Conservation (phyloP, 208 protist species). For the Tritrichomonas musculus region DNA sequence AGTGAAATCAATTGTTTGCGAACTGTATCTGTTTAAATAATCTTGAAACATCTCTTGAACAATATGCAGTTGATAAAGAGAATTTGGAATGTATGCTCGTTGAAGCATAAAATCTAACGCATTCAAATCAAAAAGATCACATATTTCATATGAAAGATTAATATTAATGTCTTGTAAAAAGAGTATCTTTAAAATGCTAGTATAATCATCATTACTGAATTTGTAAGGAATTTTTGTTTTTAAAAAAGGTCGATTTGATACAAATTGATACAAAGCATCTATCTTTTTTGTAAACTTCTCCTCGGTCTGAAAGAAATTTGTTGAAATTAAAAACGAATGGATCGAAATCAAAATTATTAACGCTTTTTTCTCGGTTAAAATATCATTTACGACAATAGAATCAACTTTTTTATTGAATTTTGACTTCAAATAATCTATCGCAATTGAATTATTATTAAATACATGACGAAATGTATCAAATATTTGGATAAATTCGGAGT, state of each 20-base stretch:
- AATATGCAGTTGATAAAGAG: neutral
- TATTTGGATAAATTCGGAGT: too few relatives aligned
- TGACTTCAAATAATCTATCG: too few relatives aligned
- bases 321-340: too few relatives aligned
- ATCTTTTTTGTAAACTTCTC: neutral
- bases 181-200: neutral
- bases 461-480: too few relatives aligned
- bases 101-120: neutral
- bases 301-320: too few relatives aligned
- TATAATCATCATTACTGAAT: neutral
- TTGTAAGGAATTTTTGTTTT: neutral
- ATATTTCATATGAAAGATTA: neutral
- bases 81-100: neutral
- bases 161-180: neutral
- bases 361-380: too few relatives aligned
- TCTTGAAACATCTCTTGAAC: neutral
- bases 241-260: neutral
- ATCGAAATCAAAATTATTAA: too few relatives aligned
- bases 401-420: too few relatives aligned
- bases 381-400: too few relatives aligned
- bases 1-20: neutral
- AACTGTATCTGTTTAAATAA: neutral
- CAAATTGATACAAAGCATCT: neutral
- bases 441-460: too few relatives aligned
- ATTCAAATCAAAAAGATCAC: neutral